Evolutionary conservation across 192 early-diverging fungal genomes (phyloP), one percentile per base, ranked within the genome.

Genomic region (Backusella morwellensis): DNA sequence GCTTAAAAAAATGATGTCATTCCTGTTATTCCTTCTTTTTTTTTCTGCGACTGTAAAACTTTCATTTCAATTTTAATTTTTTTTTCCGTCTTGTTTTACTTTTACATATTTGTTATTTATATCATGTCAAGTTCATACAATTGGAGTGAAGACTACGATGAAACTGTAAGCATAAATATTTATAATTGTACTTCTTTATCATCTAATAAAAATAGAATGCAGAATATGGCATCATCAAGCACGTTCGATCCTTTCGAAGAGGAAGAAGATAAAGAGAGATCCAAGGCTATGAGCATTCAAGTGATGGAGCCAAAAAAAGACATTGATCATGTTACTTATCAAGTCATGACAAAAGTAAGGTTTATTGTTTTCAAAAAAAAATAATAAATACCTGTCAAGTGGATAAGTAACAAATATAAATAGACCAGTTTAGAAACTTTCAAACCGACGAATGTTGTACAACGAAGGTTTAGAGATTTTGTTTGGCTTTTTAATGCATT

Each of bases 391-490:
- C 4, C 36, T 47, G 35, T 42, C 47, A 40, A 54, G 42, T 44
- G 42, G 21, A 15, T 12, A 70, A 9, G 15, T 21, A 29, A 23
- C 29, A 36, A 19, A 38, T 67, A 15, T 68, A 35, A n/a, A 36
- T 70, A 79, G 78, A 79, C 78, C 2, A 26, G n/a, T 32, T 73
- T 79, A 32, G 59, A 70, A 35, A 68, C 29, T 42, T 35, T 26
- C 44, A 75, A 73, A 26, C 73, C 59, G 2, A 56, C 54, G 21
- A 23, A n/a, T 56, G 54, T 56, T 21, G 89, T 97, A 17, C 90
- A 96, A 66, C 90, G 97, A 71, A 89, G 97, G 75, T 99, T 95
- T 85, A 94, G 94, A 80, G 97, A 99, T 82, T 99, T 99, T 89
- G 89, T 91, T 12, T 95, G 91, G 92, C 89, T 99, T 52, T 87